Evolutionary conservation across 1,139 yeast genomes (phyloP), one percentile per base, ranked within the genome.

Genomic region (Arxiozyma telluris): DNA sequence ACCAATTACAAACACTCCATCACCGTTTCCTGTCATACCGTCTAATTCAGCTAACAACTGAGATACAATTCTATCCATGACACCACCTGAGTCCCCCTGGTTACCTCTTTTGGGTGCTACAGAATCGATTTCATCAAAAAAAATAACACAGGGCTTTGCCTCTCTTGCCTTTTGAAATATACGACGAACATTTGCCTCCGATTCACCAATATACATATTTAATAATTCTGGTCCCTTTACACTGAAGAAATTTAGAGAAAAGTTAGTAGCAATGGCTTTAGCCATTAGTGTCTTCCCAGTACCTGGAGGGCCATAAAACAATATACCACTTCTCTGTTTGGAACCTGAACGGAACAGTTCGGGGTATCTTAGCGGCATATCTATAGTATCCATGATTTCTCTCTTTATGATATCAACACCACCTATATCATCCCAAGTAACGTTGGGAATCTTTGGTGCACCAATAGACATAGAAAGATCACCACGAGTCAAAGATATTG

Each of bases 31-130:
- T 65, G 94, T 85, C 97, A 91, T 91, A 44, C 98, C 98, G 66
- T 93, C 98, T 50, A 93, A 75, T 68, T 93, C 98, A 0, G 98
- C 96, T 51, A 93, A 75, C 50, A 93, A 74, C 69, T 93, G 98
- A 0, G 97, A 90, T 0, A 93, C 98, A 61, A 93, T 93, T 70
- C 98, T 80, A 68, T 93, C 98, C 98, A 91, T 91, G 5, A 91
- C 98, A 59, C 98, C 98, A 25, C 98, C 98, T 1, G 97, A 89
- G 70, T 93, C 98, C 41, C 98, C 98, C 67, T 91, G 97, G 67
- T 93, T 91, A 46, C 98, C 98, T 73, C 98, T 82, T 69, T 93
- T 91, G 0, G 98, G 98, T 0, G 98, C 98, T 1, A 91, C 96
- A 1, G 97, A 90, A 72, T 93, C 98, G 71, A 93, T 79, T 71